A percentile compares a stretch with the other conserved stretches of the same genome.
These are phyloP conservation scores for Dissophora globulifera DNA, from an alignment of 192 early-diverging fungal species.

Conservation along the genomic window DNA sequence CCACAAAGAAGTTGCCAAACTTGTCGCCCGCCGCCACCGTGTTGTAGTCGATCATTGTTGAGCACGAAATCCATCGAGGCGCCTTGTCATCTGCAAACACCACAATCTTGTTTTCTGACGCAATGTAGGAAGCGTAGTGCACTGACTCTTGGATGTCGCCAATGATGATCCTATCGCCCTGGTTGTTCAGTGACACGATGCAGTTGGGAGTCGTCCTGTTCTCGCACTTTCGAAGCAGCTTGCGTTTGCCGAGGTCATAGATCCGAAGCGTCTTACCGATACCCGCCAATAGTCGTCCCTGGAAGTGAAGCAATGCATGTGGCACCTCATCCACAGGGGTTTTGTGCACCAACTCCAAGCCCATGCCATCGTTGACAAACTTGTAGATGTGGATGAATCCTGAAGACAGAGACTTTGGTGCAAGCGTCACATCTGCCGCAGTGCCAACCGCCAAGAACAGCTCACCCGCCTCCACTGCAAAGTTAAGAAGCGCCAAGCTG, in stretches of 20 bases:
- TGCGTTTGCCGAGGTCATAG: constrained; percentile 92
- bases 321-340: constrained; percentile 91
- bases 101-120: constrained; percentile 83
- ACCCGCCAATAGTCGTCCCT: constrained; percentile 89
- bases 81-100: constrained; percentile 93
- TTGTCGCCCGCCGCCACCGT: constrained; percentile 95
- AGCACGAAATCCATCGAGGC: constrained; percentile 85
- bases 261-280: constrained; percentile 88
- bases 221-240: constrained; percentile 92
- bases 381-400: constrained; percentile 83
- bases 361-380: constrained; percentile 68
- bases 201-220: constrained; percentile 76
- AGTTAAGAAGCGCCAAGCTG: constrained; percentile 72
- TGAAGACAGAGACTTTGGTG: constrained; percentile 73
- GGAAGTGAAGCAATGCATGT: constrained; percentile 84
- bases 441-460: constrained; percentile 87
- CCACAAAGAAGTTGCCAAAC: constrained; percentile 93
- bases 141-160: constrained; percentile 92
- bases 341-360: constrained; percentile 84
- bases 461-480: constrained; percentile 65
- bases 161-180: constrained; percentile 84
- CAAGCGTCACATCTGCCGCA: constrained; percentile 71
- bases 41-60: constrained; percentile 90
- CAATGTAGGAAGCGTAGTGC: constrained; percentile 78
- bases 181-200: constrained; percentile 79